Conservation (phyloP, 345 rosid genomes). For the Pistacia vera region DNA sequence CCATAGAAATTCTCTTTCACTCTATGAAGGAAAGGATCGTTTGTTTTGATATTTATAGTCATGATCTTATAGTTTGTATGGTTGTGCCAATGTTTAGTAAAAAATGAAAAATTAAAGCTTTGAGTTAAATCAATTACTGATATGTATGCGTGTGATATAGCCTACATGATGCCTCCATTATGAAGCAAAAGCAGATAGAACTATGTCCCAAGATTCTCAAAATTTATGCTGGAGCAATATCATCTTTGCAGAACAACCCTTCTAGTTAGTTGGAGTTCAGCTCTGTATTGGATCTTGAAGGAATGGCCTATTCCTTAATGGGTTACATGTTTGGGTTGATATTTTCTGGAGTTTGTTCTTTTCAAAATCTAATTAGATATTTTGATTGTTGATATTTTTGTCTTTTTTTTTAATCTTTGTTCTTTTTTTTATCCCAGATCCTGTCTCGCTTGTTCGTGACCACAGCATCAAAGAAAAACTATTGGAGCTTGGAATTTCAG, state of each 20-base stretch:
- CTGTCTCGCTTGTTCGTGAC: constrained; percentile 85
- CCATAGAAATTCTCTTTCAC: background rate
- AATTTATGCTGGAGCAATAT: background rate
- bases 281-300: constrained; percentile 1
- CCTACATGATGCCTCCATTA: background rate
- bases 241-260: background rate
- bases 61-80: background rate
- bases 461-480: constrained; percentile 76
- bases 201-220: background rate
- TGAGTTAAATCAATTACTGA: background rate
- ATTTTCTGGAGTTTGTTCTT: background rate
- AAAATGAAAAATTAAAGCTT: background rate
- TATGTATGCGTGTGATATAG: background rate
- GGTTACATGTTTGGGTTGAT: background rate
- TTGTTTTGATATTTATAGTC: background rate
- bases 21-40: background rate
- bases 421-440: constrained; percentile 45
- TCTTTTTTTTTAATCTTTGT: background rate
- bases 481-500: constrained; percentile 72
- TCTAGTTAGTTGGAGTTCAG: background rate
- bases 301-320: background rate
- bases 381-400: background rate
- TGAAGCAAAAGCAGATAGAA: background rate
- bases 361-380: constrained; percentile 7
- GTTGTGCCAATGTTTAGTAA: background rate